phyloP scores from a whole-genome alignment of 345 rosid genomes.

The Moricandia arvensis region DNA sequence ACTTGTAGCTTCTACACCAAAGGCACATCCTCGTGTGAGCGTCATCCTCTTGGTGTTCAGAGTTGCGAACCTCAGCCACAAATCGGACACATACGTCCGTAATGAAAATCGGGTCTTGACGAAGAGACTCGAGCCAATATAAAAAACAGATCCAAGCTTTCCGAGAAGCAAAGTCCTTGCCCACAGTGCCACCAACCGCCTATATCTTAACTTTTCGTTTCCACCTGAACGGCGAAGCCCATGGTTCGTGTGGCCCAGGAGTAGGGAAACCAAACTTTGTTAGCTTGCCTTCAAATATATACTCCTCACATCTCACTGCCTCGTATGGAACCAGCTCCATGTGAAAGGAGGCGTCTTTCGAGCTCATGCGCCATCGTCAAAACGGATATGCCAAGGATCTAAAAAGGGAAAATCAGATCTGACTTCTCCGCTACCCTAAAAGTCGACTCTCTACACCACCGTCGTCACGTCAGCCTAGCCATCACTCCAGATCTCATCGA shows the following conservation, averaged over 20 bases:
- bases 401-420: too few relatives aligned
- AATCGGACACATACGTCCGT: not conserved
- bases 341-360: not conserved
- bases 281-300: not conserved
- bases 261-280: not conserved
- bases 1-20: too few relatives aligned
- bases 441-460: too few relatives aligned
- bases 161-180: not conserved
- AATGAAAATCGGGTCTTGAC: not conserved
- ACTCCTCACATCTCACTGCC: not conserved
- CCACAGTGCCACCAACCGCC: not conserved
- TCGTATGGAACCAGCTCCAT: not conserved
- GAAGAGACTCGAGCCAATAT: not conserved
- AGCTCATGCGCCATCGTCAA: not conserved
- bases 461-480: too few relatives aligned
- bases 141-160: not conserved
- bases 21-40: not conserved
- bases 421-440: too few relatives aligned
- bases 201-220: not conserved
- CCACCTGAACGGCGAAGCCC: not conserved
- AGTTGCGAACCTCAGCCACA: not conserved
- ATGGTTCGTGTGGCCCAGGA: not conserved
- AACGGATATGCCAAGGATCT: not conserved
- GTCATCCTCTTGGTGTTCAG: not conserved
- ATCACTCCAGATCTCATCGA: too few relatives aligned